Percentiles rank a stretch among this genome's conserved stretches.
phyloP scores from a whole-genome alignment of 306 rosid species.

The Morella rubra region DNA sequence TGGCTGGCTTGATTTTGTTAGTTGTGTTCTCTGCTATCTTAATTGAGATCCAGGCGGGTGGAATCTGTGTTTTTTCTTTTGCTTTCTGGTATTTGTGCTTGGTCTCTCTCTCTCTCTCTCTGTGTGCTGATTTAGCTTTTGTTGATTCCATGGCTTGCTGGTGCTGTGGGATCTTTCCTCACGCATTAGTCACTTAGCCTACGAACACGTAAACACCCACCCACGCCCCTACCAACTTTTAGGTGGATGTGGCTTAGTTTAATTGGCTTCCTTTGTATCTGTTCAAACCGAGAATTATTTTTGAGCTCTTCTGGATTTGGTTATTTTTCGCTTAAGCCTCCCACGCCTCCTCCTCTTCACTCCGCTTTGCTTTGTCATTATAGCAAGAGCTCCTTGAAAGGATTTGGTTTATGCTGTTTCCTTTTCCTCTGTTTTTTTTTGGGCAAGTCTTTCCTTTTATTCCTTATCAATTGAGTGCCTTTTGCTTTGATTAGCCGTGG shows the following conservation, averaged over 20 bases:
- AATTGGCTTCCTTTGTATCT: slow-evolving; percentile 35
- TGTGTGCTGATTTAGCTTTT: slow-evolving; percentile 11
- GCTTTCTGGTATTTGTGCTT: not conserved
- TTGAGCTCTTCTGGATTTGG: slow-evolving; percentile 32
- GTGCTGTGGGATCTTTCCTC: slow-evolving; percentile 31
- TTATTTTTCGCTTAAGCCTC: slow-evolving; percentile 20
- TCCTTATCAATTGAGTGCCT: slow-evolving; percentile 20
- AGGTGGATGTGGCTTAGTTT: slow-evolving; percentile 6
- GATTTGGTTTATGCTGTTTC: slow-evolving; percentile 10
- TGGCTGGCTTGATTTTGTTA: not conserved
- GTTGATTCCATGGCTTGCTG: slow-evolving; percentile 29
- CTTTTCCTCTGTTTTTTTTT: not conserved
- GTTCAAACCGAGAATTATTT: slow-evolving; percentile 36
- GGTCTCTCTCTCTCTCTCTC: slow-evolving; percentile 2
- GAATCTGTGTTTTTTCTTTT: slow-evolving; percentile 1
- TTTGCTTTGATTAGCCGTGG: slow-evolving; percentile 42
- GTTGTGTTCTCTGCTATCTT: not conserved
- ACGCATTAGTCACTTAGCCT: slow-evolving; percentile 39
- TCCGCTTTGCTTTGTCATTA: not conserved
- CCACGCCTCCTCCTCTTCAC: not conserved
- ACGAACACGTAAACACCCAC: slow-evolving; percentile 13
- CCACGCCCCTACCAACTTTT: slow-evolving; percentile 29
- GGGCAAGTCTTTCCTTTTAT: slow-evolving; percentile 15
- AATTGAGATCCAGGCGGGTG: not conserved
- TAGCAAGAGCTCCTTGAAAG: slow-evolving; percentile 12